Base-by-base conservation (phyloP, 495 filamentous ascomycete genomes). In the Talaromyces nanjingensis region DNA sequence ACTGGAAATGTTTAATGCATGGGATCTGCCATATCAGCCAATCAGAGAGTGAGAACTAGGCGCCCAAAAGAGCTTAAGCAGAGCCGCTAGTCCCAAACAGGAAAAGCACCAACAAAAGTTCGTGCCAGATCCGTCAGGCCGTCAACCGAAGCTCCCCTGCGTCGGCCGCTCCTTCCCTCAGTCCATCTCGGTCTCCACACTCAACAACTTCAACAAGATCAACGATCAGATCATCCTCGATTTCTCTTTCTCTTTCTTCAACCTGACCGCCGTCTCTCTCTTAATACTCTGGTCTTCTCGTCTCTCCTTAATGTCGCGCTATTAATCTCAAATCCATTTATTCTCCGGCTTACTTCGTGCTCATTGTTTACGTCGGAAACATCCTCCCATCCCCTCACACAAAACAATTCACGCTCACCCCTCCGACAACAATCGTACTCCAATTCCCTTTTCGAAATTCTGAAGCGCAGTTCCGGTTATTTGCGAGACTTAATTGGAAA, bases 41-140 rank as follows among this genome's bases (percentile, higher is more conserved):
- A n/a, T n/a, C n/a, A n/a, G n/a, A n/a, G n/a, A n/a, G n/a, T n/a
- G n/a, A n/a, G n/a, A n/a, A n/a, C n/a, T n/a, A n/a, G n/a, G n/a
- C n/a, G n/a, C n/a, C n/a, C n/a, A 59, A 59, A 2, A 20, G 56
- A 31, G 14, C 18, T 42, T 49, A 49, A 49, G 59, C 33, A 12
- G 12, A 29, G 7, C n/a, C 59, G 22, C 59, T 60, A 60, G 37
- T 4, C 59, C 39, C 39, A n/a, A 29, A 47, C 20, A 24, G 59
- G 59, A 37, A 60, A 60, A 24, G 59, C 18, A 45, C 34, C 34
- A 47, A 49, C 33, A 47, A 49, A 34, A n/a, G 56, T 22, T 49
- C 6, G 29, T 55, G 52, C 52, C 52, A 55, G 52, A 29, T 55
- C 52, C 52, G 11, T 55, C 52, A 55, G 52, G 52, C 52, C 52